Conservation (phyloP, 129 eudicot species). For the Flaveria trinervia region DNA sequence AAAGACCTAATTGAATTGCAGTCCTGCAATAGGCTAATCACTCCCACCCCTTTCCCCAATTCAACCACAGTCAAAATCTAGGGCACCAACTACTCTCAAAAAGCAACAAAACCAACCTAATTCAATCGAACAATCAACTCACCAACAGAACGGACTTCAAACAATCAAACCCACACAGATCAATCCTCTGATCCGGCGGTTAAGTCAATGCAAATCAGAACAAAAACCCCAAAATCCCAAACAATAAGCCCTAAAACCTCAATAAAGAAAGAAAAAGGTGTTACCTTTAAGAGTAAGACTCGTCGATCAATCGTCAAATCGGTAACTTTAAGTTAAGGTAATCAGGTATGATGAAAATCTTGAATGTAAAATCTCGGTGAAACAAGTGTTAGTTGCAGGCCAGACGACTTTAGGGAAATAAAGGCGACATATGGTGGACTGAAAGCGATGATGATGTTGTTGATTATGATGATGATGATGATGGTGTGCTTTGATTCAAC, state of each 20-base stretch:
- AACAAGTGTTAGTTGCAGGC: not conserved
- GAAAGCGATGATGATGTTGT: not conserved
- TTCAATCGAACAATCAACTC: not conserved
- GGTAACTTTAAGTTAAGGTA: constrained; percentile 6
- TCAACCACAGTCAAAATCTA: not conserved
- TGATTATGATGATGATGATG: not conserved
- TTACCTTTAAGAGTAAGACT: constrained; percentile 23
- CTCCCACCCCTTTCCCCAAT: too few species aligned
- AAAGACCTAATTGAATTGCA: not conserved
- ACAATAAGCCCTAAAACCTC: constrained; percentile 10
- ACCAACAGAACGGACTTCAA: not conserved
- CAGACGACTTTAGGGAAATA: not conserved
- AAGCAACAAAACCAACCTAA: too few species aligned
- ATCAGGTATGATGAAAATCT: not conserved
- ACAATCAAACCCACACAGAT: not conserved
- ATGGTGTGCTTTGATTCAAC: not conserved
- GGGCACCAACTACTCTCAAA: not conserved
- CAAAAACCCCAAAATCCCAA: not conserved
- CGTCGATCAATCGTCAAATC: constrained; percentile 1
- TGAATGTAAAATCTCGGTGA: not conserved
- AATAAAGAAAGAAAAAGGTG: not conserved
- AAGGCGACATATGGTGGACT: not conserved
- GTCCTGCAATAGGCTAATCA: not conserved
- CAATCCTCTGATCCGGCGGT: not conserved
- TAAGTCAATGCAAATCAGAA: constrained; percentile 7